Evolutionary conservation across 2,329 filamentous ascomycete species (phyloP).

Genomic region (Zasmidium cellare): DNA sequence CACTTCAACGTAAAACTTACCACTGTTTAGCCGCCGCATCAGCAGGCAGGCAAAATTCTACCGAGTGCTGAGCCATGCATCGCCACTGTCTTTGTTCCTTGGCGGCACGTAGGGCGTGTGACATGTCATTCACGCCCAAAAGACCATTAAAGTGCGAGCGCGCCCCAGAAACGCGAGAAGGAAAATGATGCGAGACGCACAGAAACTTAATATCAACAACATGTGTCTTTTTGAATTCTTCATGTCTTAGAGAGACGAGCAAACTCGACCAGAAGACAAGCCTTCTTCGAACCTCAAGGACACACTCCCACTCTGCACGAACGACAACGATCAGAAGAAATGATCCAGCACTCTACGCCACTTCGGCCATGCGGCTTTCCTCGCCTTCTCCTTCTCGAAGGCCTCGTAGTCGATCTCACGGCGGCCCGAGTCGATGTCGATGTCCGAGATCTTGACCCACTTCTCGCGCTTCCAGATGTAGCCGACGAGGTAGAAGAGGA

Average conservation of each 20-base stretch:
- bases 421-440: conserved; percentile 67
- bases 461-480: conserved; percentile 65
- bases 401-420: conserved; percentile 65
- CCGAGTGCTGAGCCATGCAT: too few species aligned
- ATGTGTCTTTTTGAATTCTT: too few species aligned
- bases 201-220: too few species aligned
- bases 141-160: too few species aligned
- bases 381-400: conserved; percentile 57
- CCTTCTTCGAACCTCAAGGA: neutral
- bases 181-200: too few species aligned
- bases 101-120: neutral
- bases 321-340: conserved; percentile 20
- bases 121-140: too few species aligned
- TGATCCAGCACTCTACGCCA: conserved; percentile 44
- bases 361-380: conserved; percentile 52
- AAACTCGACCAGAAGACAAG: neutral
- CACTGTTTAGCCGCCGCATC: too few species aligned
- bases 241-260: too few species aligned
- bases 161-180: too few species aligned
- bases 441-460: conserved; percentile 60
- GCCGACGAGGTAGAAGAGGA: conserved; percentile 55
- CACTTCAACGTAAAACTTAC: too few species aligned
- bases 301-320: neutral
- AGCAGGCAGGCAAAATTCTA: too few species aligned
- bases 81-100: too few species aligned